Conservation (phyloP, 805 yeast species). For the Metschnikowia gelsemii region DNA sequence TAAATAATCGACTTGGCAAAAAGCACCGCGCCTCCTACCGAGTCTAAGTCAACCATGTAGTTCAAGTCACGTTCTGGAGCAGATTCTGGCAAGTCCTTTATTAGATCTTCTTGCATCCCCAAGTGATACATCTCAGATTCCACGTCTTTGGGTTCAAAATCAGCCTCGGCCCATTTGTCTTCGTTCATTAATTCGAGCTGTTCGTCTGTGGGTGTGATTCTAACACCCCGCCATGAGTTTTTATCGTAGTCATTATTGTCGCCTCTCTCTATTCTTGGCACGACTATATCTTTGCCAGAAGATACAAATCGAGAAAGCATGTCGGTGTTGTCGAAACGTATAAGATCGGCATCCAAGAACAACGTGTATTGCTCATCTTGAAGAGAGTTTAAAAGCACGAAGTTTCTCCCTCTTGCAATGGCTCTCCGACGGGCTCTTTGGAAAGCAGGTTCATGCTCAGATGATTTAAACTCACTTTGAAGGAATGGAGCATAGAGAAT, state of each 20-base stretch:
- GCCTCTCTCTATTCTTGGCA: constrained; percentile 34
- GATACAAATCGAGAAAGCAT: constrained; percentile 28
- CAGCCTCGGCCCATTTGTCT: constrained; percentile 29
- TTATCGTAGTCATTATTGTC: constrained; percentile 35
- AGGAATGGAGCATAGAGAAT: constrained; percentile 18
- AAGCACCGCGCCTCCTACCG: constrained; percentile 54
- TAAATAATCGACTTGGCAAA: constrained; percentile 43
- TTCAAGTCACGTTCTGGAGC: constrained; percentile 10
- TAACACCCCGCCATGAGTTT: constrained; percentile 41
- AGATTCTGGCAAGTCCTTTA: constrained; percentile 8
- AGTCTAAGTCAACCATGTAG: constrained; percentile 35
- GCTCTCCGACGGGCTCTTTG: constrained; percentile 37
- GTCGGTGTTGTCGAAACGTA: constrained; percentile 24
- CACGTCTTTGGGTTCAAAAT: constrained; percentile 36
- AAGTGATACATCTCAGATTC: constrained; percentile 30
- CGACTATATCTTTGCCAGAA: constrained; percentile 35
- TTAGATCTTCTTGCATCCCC: constrained; percentile 18
- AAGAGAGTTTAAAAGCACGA: constrained; percentile 29
- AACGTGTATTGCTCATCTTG: constrained; percentile 32
- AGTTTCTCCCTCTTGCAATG: constrained; percentile 41
- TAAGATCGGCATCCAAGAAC: constrained; percentile 40
- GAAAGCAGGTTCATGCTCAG: constrained; percentile 16
- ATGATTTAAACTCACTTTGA: constrained; percentile 11
- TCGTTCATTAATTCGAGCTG: constrained; percentile 17
- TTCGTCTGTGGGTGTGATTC: constrained; percentile 30